A percentile compares a stretch with the other conserved stretches of the same genome.
These are phyloP conservation scores for Chaetomium strumarium DNA, from an alignment of 2,329 filamentous ascomycete species.

Conservation along the genomic window DNA sequence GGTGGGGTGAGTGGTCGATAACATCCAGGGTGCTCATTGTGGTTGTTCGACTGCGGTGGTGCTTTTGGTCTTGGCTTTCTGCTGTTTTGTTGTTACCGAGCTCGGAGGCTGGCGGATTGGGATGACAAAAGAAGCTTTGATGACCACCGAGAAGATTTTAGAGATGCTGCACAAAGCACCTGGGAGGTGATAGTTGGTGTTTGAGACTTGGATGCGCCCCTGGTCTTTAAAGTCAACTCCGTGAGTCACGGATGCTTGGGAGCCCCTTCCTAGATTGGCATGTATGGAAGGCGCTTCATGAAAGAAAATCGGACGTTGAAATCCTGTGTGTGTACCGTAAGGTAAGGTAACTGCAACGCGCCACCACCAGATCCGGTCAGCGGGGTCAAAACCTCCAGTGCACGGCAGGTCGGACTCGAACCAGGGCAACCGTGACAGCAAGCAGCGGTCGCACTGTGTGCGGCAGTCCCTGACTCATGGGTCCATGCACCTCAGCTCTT, in stretches of 20 bases:
- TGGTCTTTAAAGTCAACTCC: not conserved
- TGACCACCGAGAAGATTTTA: not conserved
- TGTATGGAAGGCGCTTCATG: not conserved
- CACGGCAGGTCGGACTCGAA: not conserved
- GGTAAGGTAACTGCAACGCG: not conserved
- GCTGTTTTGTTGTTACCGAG: conserved; percentile 1
- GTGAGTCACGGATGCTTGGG: conserved; percentile 6
- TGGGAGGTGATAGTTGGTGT: not conserved
- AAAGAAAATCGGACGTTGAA: conserved; percentile 2
- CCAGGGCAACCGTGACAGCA: not conserved
- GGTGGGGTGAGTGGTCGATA: conserved; percentile 78
- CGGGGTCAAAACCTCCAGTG: not conserved
- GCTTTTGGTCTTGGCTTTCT: not conserved
- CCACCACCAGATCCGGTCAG: not conserved
- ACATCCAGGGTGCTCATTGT: conserved; percentile 47
- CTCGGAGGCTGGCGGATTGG: conserved; percentile 5
- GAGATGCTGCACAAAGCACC: not conserved
- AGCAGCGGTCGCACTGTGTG: not conserved
- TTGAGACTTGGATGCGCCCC: not conserved
- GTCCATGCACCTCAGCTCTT: too few relatives aligned
- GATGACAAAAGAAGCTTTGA: not conserved
- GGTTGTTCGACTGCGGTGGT: conserved; percentile 7
- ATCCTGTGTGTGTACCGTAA: not conserved
- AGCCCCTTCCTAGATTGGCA: not conserved
- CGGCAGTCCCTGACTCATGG: not conserved